Percentiles rank a stretch among this genome's conserved stretches.
Evolutionary conservation across 2,329 filamentous ascomycete species (phyloP).

Genomic region (Zasmidium angulare): DNA sequence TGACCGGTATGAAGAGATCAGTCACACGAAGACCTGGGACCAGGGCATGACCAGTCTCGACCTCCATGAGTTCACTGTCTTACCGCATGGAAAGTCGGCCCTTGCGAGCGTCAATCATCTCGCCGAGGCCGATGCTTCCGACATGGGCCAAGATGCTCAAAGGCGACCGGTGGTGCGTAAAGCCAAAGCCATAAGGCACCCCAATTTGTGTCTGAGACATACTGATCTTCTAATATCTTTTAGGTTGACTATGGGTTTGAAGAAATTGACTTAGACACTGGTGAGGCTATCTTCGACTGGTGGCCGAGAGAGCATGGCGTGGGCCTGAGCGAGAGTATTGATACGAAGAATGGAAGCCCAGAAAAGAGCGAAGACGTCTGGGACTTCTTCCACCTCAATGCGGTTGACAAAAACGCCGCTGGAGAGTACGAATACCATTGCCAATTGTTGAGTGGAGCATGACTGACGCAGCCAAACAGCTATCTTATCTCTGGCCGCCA

Average conservation of each 20-base stretch:
- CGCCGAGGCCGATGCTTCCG: neutral
- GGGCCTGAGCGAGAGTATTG: conserved; percentile 19
- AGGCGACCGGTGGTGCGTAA: too few relatives aligned
- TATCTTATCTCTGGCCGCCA: conserved; percentile 47
- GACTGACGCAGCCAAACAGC: conserved; percentile 42
- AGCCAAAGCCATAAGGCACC: too few relatives aligned
- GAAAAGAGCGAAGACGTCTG: neutral
- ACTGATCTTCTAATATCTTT: too few relatives aligned
- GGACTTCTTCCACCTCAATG: too few relatives aligned
- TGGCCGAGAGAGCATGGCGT: conserved; percentile 34
- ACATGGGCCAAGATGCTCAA: conserved; percentile 2
- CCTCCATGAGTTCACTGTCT: conserved; percentile 11
- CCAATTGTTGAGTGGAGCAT: conserved; percentile 38
- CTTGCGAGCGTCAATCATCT: conserved; percentile 6
- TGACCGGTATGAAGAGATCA: conserved; percentile 30
- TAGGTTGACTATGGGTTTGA: conserved; percentile 36
- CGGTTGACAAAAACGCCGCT: conserved; percentile 20
- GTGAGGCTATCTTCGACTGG: conserved; percentile 39
- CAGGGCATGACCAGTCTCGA: neutral
- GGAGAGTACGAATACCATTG: conserved; percentile 28
- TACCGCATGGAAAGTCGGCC: conserved; percentile 1
- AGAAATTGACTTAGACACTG: conserved; percentile 38
- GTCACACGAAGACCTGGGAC: conserved; percentile 24
- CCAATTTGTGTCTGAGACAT: too few relatives aligned
- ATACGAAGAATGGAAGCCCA: conserved; percentile 1